These are phyloP conservation scores for Echria macrotheca DNA, from an alignment of 495 filamentous ascomycete genomes.

Conservation along the genomic window DNA sequence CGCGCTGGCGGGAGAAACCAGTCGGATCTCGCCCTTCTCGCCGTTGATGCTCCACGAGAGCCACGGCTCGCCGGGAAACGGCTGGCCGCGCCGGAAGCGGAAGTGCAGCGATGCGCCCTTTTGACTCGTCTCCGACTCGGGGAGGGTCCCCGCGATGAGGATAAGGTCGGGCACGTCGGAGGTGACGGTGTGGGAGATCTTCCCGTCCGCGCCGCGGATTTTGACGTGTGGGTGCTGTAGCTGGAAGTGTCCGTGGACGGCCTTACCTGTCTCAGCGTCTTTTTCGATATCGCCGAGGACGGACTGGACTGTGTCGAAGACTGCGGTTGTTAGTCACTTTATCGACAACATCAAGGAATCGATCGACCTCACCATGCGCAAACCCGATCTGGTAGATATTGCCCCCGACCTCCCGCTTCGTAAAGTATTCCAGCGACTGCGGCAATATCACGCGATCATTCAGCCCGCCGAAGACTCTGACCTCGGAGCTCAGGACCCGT, in stretches of 20 bases:
- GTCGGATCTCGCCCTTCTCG: conserved; percentile 49
- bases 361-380: conserved; percentile 46
- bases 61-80: conserved; percentile 42
- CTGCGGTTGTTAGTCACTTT: conserved; percentile 10
- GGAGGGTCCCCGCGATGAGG: conserved; percentile 40
- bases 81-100: conserved; percentile 43
- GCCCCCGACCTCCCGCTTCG: conserved; percentile 41
- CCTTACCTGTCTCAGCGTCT: background rate
- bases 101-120: conserved; percentile 36
- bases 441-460: conserved; percentile 27
- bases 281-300: conserved; percentile 39
- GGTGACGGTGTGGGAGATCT: conserved; percentile 19
- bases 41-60: conserved; percentile 53
- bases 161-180: conserved; percentile 45
- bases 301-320: conserved; percentile 35
- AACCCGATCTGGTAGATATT: conserved; percentile 49
- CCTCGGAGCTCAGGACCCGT: conserved; percentile 47
- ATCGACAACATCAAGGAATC: conserved; percentile 27
- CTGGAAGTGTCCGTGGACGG: conserved; percentile 37
- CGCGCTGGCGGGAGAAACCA: conserved; percentile 29
- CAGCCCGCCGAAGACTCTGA: conserved; percentile 35
- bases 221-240: conserved; percentile 39
- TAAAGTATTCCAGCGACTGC: conserved; percentile 39
- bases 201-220: conserved; percentile 25
- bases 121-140: conserved; percentile 24